phyloP scores from a whole-genome alignment of 1,284 basidiomycete species.

The Neolentinus lepideus region DNA sequence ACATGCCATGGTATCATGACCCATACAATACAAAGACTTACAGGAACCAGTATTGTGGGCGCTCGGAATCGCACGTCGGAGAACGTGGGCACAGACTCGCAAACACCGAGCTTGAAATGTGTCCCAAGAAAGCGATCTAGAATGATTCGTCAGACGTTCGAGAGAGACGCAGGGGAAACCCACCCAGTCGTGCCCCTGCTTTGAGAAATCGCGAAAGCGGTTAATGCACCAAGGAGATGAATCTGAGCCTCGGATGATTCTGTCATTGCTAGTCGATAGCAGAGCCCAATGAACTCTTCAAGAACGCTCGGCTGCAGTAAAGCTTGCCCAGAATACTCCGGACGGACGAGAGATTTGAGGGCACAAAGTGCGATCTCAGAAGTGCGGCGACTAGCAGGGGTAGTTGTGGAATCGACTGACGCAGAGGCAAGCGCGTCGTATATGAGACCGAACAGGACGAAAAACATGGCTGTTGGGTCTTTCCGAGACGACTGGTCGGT shows the following conservation, averaged over 20 bases:
- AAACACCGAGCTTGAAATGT: constrained; percentile 65
- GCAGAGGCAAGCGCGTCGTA: constrained; percentile 82
- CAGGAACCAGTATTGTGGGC: constrained; percentile 48
- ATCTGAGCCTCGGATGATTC: constrained; percentile 72
- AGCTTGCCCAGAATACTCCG: constrained; percentile 76
- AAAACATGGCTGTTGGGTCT: constrained; percentile 82
- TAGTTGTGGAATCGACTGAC: constrained; percentile 46
- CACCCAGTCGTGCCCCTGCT: constrained; percentile 15
- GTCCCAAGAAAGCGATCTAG: constrained; percentile 19
- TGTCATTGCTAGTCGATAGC: constrained; percentile 86
- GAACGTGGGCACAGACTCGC: constrained; percentile 72
- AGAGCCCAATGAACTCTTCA: constrained; percentile 85
- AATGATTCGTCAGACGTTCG: constrained; percentile 1
- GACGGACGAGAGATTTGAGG: constrained; percentile 71
- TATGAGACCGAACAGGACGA: constrained; percentile 86
- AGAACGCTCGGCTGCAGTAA: constrained; percentile 79
- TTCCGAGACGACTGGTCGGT: constrained; percentile 32
- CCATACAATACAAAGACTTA: constrained; percentile 28
- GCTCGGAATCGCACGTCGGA: constrained; percentile 64
- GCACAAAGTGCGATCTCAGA: constrained; percentile 72
- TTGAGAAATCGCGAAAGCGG: constrained; percentile 56
- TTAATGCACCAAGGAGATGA: constrained; percentile 71
- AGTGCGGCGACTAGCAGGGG: constrained; percentile 32
- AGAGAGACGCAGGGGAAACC: constrained; percentile 2
- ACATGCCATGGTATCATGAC: constrained; percentile 2